Conservation (phyloP, 257 asterid genomes). For the Solanum virginianum region DNA sequence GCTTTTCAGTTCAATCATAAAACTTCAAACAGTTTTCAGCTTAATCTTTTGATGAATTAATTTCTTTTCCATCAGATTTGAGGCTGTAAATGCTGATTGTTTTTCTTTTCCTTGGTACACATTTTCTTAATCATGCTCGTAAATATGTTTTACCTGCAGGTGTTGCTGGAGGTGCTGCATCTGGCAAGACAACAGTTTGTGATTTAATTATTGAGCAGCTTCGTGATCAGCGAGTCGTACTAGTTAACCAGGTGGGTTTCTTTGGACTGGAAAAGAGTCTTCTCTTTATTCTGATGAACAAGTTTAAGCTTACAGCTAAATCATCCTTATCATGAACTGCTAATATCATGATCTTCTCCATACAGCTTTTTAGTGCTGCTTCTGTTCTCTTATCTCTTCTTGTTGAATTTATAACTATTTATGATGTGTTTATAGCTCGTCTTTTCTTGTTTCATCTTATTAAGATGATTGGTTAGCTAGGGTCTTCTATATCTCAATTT, state of each 20-base stretch:
- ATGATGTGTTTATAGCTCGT: not conserved
- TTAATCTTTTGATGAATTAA: not conserved
- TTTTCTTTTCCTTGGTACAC: not conserved
- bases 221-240: conserved; percentile 96
- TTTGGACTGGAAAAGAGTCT: not conserved
- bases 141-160: conserved; percentile 30
- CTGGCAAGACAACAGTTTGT: conserved; percentile 98
- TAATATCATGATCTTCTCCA: not conserved
- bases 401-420: not conserved
- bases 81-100: not conserved
- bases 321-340: not conserved
- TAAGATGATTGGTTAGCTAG: not conserved
- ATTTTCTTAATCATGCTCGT: not conserved
- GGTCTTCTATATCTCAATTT: not conserved
- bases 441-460: not conserved
- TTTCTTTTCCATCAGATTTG: not conserved
- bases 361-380: not conserved
- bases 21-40: not conserved
- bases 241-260: conserved; percentile 74
- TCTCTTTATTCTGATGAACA: not conserved
- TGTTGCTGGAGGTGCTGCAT: conserved; percentile 98
- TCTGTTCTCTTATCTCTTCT: not conserved
- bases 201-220: conserved; percentile 97
- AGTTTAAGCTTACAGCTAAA: not conserved
- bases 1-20: not conserved